phyloP scores from a whole-genome alignment of 2,329 filamentous ascomycete species.

The Aspergillus texensis region DNA sequence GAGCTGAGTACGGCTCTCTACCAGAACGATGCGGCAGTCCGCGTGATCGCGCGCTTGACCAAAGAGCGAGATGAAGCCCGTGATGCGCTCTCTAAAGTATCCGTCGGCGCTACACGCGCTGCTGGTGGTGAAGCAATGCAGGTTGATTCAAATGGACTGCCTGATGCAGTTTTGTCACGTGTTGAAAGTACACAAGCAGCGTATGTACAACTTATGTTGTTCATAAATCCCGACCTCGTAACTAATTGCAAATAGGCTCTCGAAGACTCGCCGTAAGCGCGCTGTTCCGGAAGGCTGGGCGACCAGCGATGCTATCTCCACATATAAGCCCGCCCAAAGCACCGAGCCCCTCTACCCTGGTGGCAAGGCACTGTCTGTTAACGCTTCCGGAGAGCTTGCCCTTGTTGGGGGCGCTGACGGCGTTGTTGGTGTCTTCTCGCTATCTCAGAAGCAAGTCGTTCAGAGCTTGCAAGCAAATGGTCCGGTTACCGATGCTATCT shows the following conservation, averaged over 20 bases:
- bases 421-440: constrained; percentile 75
- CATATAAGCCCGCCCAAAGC: constrained; percentile 57
- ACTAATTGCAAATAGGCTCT: constrained; percentile 62
- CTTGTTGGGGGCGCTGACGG: constrained; percentile 77
- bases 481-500: constrained; percentile 66
- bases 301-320: constrained; percentile 69
- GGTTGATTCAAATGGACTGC: constrained; percentile 77
- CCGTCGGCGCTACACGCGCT: constrained; percentile 62
- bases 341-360: constrained; percentile 64
- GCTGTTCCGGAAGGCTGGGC: constrained; percentile 84
- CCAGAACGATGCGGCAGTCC: constrained; percentile 94
- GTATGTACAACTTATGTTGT: constrained; percentile 55
- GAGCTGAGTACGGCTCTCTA: constrained; percentile 93
- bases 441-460: constrained; percentile 74
- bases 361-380: constrained; percentile 59
- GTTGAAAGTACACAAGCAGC: constrained; percentile 79
- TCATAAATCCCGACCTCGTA: constrained; percentile 6
- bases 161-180: constrained; percentile 69
- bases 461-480: constrained; percentile 66
- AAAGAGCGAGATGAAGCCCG: constrained; percentile 90
- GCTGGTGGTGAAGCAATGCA: constrained; percentile 83
- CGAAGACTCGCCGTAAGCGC: constrained; percentile 86
- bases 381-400: constrained; percentile 65
- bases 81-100: constrained; percentile 83
- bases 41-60: constrained; percentile 89